Evolutionary conservation across 768 basidiomycete genomes (phyloP).

Genomic region (Leccinum sublutescens): DNA sequence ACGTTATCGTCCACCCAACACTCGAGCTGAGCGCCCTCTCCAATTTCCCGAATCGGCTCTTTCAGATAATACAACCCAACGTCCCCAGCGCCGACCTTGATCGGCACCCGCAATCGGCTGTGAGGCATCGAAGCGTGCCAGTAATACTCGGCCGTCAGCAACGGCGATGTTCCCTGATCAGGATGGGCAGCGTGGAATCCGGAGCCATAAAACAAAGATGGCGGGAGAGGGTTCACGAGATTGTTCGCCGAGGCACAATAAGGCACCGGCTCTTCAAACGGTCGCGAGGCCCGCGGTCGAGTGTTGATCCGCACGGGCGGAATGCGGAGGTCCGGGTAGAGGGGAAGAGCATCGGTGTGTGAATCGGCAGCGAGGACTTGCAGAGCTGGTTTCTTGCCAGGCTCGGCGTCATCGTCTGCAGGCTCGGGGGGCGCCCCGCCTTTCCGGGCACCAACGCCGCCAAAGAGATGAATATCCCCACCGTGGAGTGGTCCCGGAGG

Average conservation of each 20-base stretch:
- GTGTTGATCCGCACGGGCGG: conserved; percentile 74
- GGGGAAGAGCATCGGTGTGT: conserved; percentile 10
- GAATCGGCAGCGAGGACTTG: conserved; percentile 7
- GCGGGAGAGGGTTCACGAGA: conserved; percentile 95
- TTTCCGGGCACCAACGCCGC: conserved; percentile 80
- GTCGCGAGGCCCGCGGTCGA: conserved; percentile 48
- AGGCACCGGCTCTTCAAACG: conserved; percentile 85
- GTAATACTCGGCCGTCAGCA: conserved; percentile 74
- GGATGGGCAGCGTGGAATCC: conserved; percentile 89
- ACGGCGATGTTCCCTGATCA: conserved; percentile 40
- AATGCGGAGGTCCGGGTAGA: conserved; percentile 42
- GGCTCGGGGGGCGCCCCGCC: conserved; percentile 58
- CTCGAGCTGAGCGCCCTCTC: conserved; percentile 67
- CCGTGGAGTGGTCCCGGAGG: conserved; percentile 35
- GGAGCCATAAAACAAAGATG: conserved; percentile 87
- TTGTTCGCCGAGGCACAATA: conserved; percentile 97
- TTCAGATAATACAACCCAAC: conserved; percentile 87
- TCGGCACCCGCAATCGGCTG: conserved; percentile 77
- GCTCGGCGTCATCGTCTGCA: conserved; percentile 32
- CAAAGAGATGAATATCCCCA: conserved; percentile 63
- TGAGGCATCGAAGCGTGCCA: conserved; percentile 90
- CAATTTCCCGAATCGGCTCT: conserved; percentile 59
- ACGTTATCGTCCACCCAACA: conserved; percentile 99
- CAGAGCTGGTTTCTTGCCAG: conserved; percentile 24
- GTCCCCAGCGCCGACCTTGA: conserved; percentile 86